phyloP scores from a whole-genome alignment of 352 stramenopile genomes.

The Blastocystis sp. region DNA sequence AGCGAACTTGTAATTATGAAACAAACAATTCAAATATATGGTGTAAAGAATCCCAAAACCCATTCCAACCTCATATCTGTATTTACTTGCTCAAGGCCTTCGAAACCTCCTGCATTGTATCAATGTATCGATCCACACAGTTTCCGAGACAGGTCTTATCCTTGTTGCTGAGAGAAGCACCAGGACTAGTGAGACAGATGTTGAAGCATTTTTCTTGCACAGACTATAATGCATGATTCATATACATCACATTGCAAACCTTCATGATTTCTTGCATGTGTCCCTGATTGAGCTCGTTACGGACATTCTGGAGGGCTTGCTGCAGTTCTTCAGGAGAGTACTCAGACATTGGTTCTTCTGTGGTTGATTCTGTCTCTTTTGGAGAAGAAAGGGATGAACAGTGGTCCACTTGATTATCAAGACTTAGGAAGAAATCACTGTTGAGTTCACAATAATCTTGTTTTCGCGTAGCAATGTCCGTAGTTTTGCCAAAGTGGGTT shows the following conservation, averaged over 20 bases:
- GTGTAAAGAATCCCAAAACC: too few species aligned
- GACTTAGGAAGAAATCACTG: neutral
- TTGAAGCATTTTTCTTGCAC: conserved; percentile 85
- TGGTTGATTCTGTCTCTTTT: neutral
- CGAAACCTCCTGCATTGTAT: conserved; percentile 84
- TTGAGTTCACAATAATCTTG: neutral
- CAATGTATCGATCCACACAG: conserved; percentile 84
- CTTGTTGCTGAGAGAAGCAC: conserved; percentile 82
- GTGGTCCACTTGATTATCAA: neutral
- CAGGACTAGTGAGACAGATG: conserved; percentile 80
- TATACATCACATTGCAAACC: conserved; percentile 65
- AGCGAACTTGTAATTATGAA: neutral
- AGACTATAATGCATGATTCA: conserved; percentile 67
- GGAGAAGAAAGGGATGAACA: neutral
- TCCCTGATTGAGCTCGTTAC: conserved; percentile 80
- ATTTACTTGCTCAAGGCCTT: conserved; percentile 74
- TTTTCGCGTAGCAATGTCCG: neutral
- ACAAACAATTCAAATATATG: neutral
- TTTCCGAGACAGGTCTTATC: conserved; percentile 83
- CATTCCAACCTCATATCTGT: too few species aligned
- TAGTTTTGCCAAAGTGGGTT: neutral
- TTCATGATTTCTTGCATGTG: conserved; percentile 81
- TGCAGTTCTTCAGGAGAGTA: conserved; percentile 52
- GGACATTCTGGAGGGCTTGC: conserved; percentile 73
- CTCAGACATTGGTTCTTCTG: conserved; percentile 32